Conservation (phyloP, 2,329 filamentous ascomycete genomes). For the Akanthomyces muscarius region DNA sequence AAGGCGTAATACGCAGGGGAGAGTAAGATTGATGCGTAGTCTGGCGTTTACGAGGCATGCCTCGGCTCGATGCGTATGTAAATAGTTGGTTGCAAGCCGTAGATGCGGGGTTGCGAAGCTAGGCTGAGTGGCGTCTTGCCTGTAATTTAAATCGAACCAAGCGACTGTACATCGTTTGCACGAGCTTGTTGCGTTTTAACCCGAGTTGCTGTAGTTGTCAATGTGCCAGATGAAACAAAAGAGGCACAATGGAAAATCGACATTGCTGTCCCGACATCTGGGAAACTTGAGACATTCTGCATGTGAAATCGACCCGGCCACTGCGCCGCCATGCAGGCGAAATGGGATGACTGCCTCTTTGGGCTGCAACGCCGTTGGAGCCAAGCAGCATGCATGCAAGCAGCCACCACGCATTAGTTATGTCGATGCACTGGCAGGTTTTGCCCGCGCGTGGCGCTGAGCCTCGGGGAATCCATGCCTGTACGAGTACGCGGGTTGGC, state of each 20-base stretch:
- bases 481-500: slow-evolving; percentile 3
- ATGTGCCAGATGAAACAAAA: not conserved
- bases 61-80: not conserved
- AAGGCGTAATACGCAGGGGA: not conserved
- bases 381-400: not conserved
- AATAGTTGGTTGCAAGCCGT: not conserved
- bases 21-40: not conserved
- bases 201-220: not conserved
- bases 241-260: not conserved
- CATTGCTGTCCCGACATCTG: not conserved
- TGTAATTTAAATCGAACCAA: not conserved
- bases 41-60: not conserved
- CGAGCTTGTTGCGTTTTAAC: not conserved
- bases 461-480: not conserved
- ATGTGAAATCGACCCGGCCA: not conserved
- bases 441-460: not conserved
- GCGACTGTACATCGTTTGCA: not conserved
- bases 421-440: not conserved
- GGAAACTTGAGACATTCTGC: not conserved
- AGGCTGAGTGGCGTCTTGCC: not conserved
- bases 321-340: slow-evolving; percentile 1
- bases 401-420: not conserved
- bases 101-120: slow-evolving; percentile 5
- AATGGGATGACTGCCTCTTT: slow-evolving; percentile 4
- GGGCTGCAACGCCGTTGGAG: not conserved